These are phyloP conservation scores for Hygrophorus russula DNA, from an alignment of 768 basidiomycete species.

Conservation along the genomic window DNA sequence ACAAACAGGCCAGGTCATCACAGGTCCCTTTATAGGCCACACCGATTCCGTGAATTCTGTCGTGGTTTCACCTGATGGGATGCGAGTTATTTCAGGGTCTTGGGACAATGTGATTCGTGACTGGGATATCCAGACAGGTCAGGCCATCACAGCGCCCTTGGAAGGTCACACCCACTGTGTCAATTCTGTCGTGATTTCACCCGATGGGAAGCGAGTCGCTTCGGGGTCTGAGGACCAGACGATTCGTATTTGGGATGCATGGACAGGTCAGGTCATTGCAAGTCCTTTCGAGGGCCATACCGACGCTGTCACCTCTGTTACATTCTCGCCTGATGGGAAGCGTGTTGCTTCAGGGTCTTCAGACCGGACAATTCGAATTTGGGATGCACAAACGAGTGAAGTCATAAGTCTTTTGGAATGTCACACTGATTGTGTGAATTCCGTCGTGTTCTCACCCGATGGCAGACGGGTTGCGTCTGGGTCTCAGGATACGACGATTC, in stretches of 20 bases:
- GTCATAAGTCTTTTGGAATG: constrained; percentile 1
- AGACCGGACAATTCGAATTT: constrained; percentile 11
- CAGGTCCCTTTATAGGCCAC: constrained; percentile 5
- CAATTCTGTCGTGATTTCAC: constrained; percentile 8
- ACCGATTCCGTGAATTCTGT: constrained; percentile 3
- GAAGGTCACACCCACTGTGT: constrained; percentile 6
- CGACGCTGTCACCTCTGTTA: constrained; percentile 4
- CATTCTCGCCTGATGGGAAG: constrained; percentile 11
- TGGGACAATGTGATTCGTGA: constrained; percentile 9
- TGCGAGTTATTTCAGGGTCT: constrained; percentile 6
- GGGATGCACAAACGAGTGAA: constrained; percentile 9
- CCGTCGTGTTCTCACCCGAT: constrained; percentile 10
- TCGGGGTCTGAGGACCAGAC: constrained; percentile 9
- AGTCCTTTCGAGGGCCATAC: constrained; percentile 6
- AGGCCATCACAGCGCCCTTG: neutral
- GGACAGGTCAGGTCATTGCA: constrained; percentile 3
- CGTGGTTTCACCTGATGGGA: constrained; percentile 11
- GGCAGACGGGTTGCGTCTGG: constrained; percentile 8
- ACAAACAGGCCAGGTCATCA: constrained; percentile 4
- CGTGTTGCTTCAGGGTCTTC: constrained; percentile 8
- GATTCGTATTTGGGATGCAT: constrained; percentile 11
- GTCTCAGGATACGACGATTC: constrained; percentile 9
- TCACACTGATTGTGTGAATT: constrained; percentile 5
- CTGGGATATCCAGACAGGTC: constrained; percentile 11
- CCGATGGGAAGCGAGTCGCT: constrained; percentile 9